These are phyloP conservation scores for Colletotrichum endophyticum DNA, from an alignment of 2,329 filamentous ascomycete genomes.

Conservation along the genomic window DNA sequence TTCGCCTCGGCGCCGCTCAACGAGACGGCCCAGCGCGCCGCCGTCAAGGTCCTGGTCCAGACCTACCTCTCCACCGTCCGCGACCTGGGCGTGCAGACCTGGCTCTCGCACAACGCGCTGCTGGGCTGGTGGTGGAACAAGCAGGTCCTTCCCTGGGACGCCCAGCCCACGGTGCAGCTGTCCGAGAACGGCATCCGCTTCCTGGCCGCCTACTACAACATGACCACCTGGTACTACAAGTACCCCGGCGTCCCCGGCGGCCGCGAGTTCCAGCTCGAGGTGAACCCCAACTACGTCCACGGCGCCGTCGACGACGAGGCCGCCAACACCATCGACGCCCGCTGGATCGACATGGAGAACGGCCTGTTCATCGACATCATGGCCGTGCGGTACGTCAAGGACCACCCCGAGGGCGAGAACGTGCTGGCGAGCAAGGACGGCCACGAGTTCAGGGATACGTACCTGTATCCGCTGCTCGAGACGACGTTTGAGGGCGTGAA, in stretches of 20 bases:
- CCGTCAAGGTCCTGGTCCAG: conserved; percentile 69
- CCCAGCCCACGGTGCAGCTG: conserved; percentile 78
- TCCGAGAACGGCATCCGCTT: conserved; percentile 68
- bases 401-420: conserved; percentile 45
- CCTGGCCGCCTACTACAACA: conserved; percentile 72
- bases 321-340: conserved; percentile 51
- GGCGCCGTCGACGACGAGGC: conserved; percentile 30
- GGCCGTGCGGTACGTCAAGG: conserved; percentile 51
- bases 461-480: conserved; percentile 72
- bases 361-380: conserved; percentile 58
- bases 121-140: conserved; percentile 88
- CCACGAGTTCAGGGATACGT: conserved; percentile 57
- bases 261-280: conserved; percentile 52
- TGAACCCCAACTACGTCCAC: conserved; percentile 48
- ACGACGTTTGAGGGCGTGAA: conserved; percentile 71
- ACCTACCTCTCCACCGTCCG: conserved; percentile 74
- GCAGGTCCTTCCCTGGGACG: conserved; percentile 73
- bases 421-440: conserved; percentile 57
- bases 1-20: conserved; percentile 44
- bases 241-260: conserved; percentile 41
- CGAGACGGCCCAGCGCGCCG: conserved; percentile 63
- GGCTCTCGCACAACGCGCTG: conserved; percentile 85
- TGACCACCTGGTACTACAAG: conserved; percentile 50
- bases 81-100: conserved; percentile 73
- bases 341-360: conserved; percentile 52